These are phyloP conservation scores for Sarocladium strictum DNA, from an alignment of 2,329 filamentous ascomycete genomes.

Conservation along the genomic window DNA sequence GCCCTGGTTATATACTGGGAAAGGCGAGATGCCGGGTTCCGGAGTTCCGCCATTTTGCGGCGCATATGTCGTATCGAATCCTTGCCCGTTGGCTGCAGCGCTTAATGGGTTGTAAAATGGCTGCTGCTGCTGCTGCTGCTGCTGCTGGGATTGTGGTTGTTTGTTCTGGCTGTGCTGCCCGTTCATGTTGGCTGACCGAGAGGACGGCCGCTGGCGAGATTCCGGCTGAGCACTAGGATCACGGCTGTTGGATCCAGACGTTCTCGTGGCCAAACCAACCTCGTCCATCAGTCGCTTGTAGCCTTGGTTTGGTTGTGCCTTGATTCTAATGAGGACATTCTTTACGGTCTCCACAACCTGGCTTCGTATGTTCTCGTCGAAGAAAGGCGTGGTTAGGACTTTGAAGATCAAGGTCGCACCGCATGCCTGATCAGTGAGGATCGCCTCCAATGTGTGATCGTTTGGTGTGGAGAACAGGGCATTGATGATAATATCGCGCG, in stretches of 20 bases:
- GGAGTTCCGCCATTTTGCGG: conserved; percentile 47
- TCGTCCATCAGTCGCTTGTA: conserved; percentile 99
- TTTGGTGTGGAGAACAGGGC: conserved; percentile 89
- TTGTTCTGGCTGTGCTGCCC: conserved; percentile 34
- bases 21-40: conserved; percentile 41
- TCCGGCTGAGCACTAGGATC: conserved; percentile 38
- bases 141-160: conserved; percentile 26
- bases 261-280: conserved; percentile 76
- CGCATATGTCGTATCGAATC: conserved; percentile 47
- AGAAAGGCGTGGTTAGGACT: conserved; percentile 93
- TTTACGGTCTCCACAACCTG: conserved; percentile 92
- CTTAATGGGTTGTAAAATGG: conserved; percentile 50
- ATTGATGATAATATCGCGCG: conserved; percentile 81
- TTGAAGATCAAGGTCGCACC: conserved; percentile 98
- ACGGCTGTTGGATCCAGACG: conserved; percentile 30
- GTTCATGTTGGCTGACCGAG: conserved; percentile 45
- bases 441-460: conserved; percentile 81
- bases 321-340: conserved; percentile 80
- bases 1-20: conserved; percentile 44
- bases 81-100: conserved; percentile 29
- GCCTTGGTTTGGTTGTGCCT: conserved; percentile 88
- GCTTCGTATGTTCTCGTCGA: conserved; percentile 81
- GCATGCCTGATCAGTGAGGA: conserved; percentile 84
- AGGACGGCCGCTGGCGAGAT: conserved; percentile 50
- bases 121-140: conserved; percentile 34